phyloP scores from a whole-genome alignment of 139 green algal genomes.

The Chlorella vulgaris region DNA sequence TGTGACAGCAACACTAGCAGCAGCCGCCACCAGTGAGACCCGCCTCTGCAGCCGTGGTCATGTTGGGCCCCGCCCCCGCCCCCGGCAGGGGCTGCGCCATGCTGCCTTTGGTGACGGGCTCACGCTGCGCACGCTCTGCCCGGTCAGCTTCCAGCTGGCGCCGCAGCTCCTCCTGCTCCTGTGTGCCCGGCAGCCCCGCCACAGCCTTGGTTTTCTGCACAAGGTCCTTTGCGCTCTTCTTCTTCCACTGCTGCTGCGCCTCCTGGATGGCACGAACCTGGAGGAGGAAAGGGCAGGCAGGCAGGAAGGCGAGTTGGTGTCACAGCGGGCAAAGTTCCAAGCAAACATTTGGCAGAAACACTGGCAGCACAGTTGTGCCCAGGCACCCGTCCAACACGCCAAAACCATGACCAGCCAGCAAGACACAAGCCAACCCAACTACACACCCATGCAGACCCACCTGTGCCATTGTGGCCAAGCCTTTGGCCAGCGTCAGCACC shows the following conservation, averaged over 20 bases:
- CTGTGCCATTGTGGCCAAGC: constrained; percentile 43
- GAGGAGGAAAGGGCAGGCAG: background rate
- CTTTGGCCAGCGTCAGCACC: constrained; percentile 29
- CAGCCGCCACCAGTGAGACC: constrained; percentile 24
- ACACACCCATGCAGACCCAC: constrained; percentile 3
- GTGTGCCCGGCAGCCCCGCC: constrained; percentile 5
- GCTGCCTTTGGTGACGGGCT: background rate
- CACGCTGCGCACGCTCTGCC: constrained; percentile 15
- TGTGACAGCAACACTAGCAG: too few species aligned
- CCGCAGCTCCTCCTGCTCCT: constrained; percentile 18
- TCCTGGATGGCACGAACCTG: constrained; percentile 54
- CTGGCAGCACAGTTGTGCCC: background rate
- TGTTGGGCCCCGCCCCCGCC: background rate
- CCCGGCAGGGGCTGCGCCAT: constrained; percentile 20
- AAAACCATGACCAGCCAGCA: background rate
- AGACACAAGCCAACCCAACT: background rate
- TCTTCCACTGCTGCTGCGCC: constrained; percentile 45
- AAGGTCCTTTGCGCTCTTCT: constrained; percentile 21
- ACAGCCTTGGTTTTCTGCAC: constrained; percentile 7
- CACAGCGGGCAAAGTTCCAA: too few species aligned
- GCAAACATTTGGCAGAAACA: background rate
- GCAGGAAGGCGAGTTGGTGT: too few species aligned
- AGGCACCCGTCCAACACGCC: background rate
- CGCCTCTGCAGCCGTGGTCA: constrained; percentile 23
- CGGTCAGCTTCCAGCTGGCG: constrained; percentile 47